phyloP scores from a whole-genome alignment of 106 monocot genomes.

The Dendrobium huoshanense region DNA sequence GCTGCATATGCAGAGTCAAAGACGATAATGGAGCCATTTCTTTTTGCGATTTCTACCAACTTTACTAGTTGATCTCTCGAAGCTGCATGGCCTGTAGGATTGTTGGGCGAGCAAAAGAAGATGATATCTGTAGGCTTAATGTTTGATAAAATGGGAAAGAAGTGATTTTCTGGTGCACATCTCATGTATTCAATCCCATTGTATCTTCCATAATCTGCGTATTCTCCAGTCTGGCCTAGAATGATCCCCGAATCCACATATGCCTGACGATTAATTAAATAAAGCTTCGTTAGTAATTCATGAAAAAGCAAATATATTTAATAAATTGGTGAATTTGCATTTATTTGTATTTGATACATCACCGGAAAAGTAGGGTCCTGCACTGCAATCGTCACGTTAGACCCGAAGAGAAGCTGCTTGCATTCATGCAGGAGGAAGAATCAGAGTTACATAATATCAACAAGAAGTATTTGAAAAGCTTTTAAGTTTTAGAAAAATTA shows the following conservation, averaged over 20 bases:
- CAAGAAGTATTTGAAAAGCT: background rate
- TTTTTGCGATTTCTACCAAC: slow-evolving; percentile 36
- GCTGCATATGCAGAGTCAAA: slow-evolving; percentile 51
- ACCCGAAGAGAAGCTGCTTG: slow-evolving; percentile 62
- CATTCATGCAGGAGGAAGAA: background rate
- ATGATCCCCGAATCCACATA: slow-evolving; percentile 60
- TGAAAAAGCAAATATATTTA: background rate
- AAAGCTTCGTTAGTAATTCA: background rate
- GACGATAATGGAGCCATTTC: slow-evolving; percentile 59
- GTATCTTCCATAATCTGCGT: slow-evolving; percentile 15
- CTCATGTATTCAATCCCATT: slow-evolving; percentile 46
- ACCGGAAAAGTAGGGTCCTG: slow-evolving; percentile 97
- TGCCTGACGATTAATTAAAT: slow-evolving; percentile 20
- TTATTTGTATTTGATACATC: background rate
- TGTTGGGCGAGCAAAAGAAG: slow-evolving; percentile 87
- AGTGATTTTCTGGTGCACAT: slow-evolving; percentile 47
- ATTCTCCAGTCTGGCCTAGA: slow-evolving; percentile 41
- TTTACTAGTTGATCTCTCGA: slow-evolving; percentile 37
- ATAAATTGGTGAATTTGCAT: background rate
- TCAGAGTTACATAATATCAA: background rate
- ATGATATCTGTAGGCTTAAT: slow-evolving; percentile 46
- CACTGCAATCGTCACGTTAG: slow-evolving; percentile 64
- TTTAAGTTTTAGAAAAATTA: background rate
- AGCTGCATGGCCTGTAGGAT: slow-evolving; percentile 64
- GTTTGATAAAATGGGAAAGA: slow-evolving; percentile 40